Evolutionary conservation across 2,329 filamentous ascomycete genomes (phyloP), one percentile per base, ranked within the genome.

Genomic region (Phymatotrichopsis omnivora): DNA sequence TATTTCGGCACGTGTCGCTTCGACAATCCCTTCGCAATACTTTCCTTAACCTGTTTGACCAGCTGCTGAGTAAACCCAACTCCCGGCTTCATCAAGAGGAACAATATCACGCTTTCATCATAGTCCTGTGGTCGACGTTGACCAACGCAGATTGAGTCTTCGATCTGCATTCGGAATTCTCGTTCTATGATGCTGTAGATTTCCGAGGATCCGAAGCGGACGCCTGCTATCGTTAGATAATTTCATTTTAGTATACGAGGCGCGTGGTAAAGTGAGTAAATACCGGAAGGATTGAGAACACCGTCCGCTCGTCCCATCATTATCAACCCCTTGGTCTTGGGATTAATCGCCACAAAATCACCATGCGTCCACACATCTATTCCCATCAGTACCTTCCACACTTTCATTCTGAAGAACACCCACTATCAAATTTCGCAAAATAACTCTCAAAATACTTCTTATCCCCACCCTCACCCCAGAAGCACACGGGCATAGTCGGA

Each of bases 131-230:
- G 75, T 22, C 85, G 65, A 16, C 83, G 67, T 64, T 89, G 83
- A 0, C 85, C 85, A 0, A 91, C 82, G 45, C 83, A 89, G 22
- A 91, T 69, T n/a, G 77, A 78, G 59, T 91, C 85, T 3, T 69
- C 68, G 3, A 91, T 65, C 38, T 70, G 66, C 12, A 72, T 68
- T 0, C 74, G 66, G 51, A 89, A 87, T 43, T 72, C 67, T 19
- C 69, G 65, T 63, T 85, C 80, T 3, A 87, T 63, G 1, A 87
- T 80, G 10, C 72, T 73, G 62, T 91, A 93, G 25, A 91, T 81
- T 62, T 91, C 85, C 0, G 82, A 78, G 4, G 76, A 82, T 0
- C 84, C 85, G 57, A 91, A 93, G 0, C 84, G 71, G 8, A 91
- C 77, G 0, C 84, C n/a, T n/a, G n/a, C n/a, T n/a, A n/a, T n/a